These are phyloP conservation scores for Scutellaria galericulata DNA, from an alignment of 257 asterid genomes.

Conservation along the genomic window DNA sequence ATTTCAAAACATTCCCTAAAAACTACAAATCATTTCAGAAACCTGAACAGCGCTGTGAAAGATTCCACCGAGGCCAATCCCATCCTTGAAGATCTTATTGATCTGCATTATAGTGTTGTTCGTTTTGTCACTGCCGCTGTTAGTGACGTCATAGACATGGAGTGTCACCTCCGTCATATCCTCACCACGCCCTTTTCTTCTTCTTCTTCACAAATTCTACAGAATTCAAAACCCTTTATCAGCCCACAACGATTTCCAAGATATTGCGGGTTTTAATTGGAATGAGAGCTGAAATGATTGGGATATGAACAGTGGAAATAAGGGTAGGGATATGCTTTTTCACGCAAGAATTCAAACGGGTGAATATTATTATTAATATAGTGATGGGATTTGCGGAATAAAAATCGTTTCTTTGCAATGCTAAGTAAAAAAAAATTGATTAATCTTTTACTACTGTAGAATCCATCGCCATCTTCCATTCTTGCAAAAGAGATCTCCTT, in stretches of 20 bases:
- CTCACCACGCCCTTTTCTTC: slow-evolving; percentile 8
- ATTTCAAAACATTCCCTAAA: neutral
- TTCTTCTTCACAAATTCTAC: slow-evolving; percentile 21
- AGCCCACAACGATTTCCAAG: slow-evolving; percentile 14
- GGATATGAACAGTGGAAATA: slow-evolving; percentile 14
- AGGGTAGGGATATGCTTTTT: slow-evolving; percentile 1
- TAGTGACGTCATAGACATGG: slow-evolving; percentile 86
- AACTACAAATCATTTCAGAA: neutral
- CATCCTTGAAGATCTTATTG: slow-evolving; percentile 93
- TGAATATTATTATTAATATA: slow-evolving; percentile 21
- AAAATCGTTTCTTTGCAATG: neutral
- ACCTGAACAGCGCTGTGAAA: slow-evolving; percentile 98
- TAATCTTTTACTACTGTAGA: slow-evolving; percentile 24
- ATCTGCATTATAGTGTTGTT: slow-evolving; percentile 87
- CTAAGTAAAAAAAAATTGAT: neutral
- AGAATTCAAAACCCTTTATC: slow-evolving; percentile 36
- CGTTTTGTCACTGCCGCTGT: slow-evolving; percentile 83
- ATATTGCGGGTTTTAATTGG: slow-evolving; percentile 1
- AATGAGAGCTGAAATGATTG: slow-evolving; percentile 24
- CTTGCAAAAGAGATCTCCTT: too few relatives aligned
- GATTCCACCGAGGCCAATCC: slow-evolving; percentile 94
- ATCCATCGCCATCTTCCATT: neutral
- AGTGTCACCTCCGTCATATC: slow-evolving; percentile 49
- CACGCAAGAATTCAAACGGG: slow-evolving; percentile 32
- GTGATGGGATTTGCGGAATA: slow-evolving; percentile 26